A percentile compares a stretch with the other conserved stretches of the same genome.
Conservation (phyloP, 2,329 filamentous ascomycete genomes). For the Claviceps maximensis region DNA sequence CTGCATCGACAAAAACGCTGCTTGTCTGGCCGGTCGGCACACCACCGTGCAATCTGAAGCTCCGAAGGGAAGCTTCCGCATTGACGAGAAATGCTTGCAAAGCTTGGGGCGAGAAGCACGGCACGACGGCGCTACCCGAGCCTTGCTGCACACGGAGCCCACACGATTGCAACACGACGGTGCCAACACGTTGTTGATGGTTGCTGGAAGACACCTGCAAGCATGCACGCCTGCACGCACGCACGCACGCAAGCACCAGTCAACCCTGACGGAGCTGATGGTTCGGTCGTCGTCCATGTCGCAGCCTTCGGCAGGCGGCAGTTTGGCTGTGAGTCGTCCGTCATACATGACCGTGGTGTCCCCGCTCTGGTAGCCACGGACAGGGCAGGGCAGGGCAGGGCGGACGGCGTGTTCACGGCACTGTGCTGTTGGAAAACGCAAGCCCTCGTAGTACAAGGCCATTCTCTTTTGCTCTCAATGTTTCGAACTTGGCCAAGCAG, state of each 20-base stretch:
- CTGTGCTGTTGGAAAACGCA: background rate
- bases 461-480: background rate
- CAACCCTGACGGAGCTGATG: conserved; percentile 3
- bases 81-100: background rate
- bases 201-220: background rate
- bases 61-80: background rate
- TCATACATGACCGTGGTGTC: background rate
- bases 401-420: background rate
- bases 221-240: background rate
- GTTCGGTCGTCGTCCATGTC: background rate
- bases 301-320: conserved; percentile 5
- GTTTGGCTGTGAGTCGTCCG: background rate
- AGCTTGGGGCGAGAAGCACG: conserved; percentile 2
- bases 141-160: background rate
- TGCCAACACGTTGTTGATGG: background rate
- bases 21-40: background rate
- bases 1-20: background rate
- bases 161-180: background rate
- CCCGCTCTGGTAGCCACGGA: background rate
- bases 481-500: background rate
- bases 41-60: background rate
- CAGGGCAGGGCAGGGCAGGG: background rate
- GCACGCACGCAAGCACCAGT: background rate
- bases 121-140: conserved; percentile 7
- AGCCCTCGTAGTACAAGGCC: conserved; percentile 1